Evolutionary conservation across 1,284 basidiomycete genomes (phyloP).

Genomic region (Fomitiporia mediterranea): DNA sequence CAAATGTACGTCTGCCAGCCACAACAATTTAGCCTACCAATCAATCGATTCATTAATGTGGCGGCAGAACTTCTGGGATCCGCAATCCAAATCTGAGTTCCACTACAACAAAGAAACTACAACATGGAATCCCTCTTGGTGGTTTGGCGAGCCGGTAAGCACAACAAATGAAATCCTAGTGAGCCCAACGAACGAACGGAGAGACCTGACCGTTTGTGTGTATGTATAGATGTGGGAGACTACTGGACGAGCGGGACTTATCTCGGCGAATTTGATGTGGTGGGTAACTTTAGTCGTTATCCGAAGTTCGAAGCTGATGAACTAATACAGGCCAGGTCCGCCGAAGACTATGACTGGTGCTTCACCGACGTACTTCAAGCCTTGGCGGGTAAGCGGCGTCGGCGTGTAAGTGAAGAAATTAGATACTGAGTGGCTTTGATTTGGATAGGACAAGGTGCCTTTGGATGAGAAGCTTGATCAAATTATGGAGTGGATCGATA

Average conservation of each 20-base stretch:
- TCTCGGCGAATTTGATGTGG: conserved; percentile 89
- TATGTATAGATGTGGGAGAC: conserved; percentile 81
- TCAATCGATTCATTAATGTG: conserved; percentile 1
- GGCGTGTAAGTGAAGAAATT: background rate
- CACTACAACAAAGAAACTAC: conserved; percentile 61
- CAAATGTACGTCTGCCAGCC: conserved; percentile 53
- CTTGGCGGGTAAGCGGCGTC: conserved; percentile 54
- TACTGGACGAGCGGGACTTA: conserved; percentile 64
- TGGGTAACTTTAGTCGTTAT: conserved; percentile 32
- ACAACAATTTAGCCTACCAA: background rate
- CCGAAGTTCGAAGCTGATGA: conserved; percentile 6
- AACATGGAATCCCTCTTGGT: conserved; percentile 72
- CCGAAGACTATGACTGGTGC: conserved; percentile 60
- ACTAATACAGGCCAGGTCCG: conserved; percentile 67
- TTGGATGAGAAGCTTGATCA: conserved; percentile 67
- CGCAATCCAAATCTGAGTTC: conserved; percentile 54
- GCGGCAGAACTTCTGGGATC: conserved; percentile 84
- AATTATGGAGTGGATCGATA: conserved; percentile 73
- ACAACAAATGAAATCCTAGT: background rate
- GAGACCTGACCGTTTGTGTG: background rate
- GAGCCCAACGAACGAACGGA: background rate
- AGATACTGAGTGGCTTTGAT: background rate
- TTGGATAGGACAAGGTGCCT: conserved; percentile 51
- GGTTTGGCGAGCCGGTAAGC: conserved; percentile 84
- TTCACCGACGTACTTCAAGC: conserved; percentile 70